These are phyloP conservation scores for Pleurozium schreberi DNA, from an alignment of 225 moss, liverwort and hornwort species.

Conservation along the genomic window DNA sequence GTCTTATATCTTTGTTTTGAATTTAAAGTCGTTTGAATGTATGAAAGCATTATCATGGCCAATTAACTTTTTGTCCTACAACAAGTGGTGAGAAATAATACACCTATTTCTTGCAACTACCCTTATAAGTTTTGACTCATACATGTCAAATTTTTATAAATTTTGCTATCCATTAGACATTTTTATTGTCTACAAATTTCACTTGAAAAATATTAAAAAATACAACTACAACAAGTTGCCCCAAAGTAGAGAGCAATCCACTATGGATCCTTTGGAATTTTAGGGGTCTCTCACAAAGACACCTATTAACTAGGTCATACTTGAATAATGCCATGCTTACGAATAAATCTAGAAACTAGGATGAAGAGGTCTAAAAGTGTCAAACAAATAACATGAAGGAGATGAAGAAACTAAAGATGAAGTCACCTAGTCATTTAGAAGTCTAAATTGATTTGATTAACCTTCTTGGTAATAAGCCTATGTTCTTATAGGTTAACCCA, in stretches of 20 bases:
- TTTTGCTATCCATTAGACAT: not conserved
- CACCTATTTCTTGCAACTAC: not conserved
- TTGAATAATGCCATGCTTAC: too few relatives aligned
- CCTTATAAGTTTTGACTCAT: not conserved
- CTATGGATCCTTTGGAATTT: not conserved
- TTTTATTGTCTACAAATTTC: too few relatives aligned
- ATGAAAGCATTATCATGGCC: not conserved
- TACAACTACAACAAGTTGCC: fast-evolving
- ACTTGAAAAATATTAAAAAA: not conserved
- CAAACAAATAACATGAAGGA: not conserved
- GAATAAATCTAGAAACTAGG: too few relatives aligned
- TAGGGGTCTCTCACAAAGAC: too few relatives aligned
- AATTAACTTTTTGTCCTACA: not conserved
- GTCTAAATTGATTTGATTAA: not conserved
- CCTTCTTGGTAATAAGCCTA: too few relatives aligned
- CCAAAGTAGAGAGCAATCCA: not conserved
- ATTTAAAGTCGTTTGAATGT: too few relatives aligned
- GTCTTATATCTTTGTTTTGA: too few relatives aligned
- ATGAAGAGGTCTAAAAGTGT: not conserved
- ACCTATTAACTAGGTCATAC: too few relatives aligned
- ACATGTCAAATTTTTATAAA: not conserved
- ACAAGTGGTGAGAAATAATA: not conserved
- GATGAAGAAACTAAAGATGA: not conserved
- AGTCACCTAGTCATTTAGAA: not conserved
- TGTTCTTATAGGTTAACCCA: fast-evolving